Evolutionary conservation across 2,329 filamentous ascomycete species (phyloP).

Genomic region (Beauveria sp.): DNA sequence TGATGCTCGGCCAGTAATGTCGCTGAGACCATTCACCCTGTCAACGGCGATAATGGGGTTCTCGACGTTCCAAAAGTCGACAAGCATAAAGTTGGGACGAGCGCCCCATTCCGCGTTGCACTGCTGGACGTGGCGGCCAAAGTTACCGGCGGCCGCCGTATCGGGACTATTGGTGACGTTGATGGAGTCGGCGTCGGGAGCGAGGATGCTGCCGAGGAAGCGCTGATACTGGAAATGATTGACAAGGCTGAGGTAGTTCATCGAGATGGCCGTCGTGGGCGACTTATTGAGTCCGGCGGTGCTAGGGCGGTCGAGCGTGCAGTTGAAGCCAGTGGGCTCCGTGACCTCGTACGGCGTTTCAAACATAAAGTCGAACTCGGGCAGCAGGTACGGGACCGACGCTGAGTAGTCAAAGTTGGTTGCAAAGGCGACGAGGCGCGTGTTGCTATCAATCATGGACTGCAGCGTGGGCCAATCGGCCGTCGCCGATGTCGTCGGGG

Average conservation of each 20-base stretch:
- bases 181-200: constrained; percentile 55
- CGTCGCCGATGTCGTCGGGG: constrained; percentile 34
- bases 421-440: constrained; percentile 62
- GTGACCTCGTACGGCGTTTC: constrained; percentile 65
- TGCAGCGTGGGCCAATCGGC: constrained; percentile 64
- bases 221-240: constrained; percentile 71
- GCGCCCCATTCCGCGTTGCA: constrained; percentile 54
- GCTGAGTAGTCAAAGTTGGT: constrained; percentile 41
- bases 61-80: constrained; percentile 73
- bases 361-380: constrained; percentile 61
- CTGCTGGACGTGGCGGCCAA: constrained; percentile 44
- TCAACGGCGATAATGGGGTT: constrained; percentile 64
- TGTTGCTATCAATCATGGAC: constrained; percentile 55
- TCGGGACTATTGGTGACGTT: constrained; percentile 57
- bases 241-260: constrained; percentile 60
- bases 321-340: constrained; percentile 59
- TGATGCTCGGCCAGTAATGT: constrained; percentile 27
- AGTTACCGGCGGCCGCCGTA: constrained; percentile 42
- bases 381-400: constrained; percentile 49
- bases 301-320: constrained; percentile 59
- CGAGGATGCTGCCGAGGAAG: constrained; percentile 45
- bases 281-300: constrained; percentile 28
- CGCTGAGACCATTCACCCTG: constrained; percentile 50
- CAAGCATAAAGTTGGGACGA: constrained; percentile 64
- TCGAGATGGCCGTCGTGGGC: constrained; percentile 44